Conservation (phyloP, 805 yeast genomes). For the Babjeviella inositovora region DNA sequence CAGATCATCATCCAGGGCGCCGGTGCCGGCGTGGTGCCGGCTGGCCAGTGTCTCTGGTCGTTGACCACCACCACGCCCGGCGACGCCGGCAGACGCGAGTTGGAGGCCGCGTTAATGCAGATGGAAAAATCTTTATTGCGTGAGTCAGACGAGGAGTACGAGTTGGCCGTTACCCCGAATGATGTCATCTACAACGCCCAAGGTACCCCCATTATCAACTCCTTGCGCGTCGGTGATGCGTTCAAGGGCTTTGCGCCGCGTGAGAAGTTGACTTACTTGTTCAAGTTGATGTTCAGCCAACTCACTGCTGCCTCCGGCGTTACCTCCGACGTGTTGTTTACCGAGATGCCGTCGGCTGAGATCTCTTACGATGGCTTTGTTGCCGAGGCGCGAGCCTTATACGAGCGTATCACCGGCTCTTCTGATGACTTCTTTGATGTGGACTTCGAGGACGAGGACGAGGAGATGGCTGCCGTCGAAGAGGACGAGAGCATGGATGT, state of each 20-base stretch:
- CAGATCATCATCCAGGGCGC: slow-evolving; percentile 82
- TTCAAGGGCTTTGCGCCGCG: slow-evolving; percentile 75
- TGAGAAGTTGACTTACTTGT: slow-evolving; percentile 44
- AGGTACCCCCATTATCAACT: slow-evolving; percentile 62
- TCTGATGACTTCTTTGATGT: slow-evolving; percentile 94
- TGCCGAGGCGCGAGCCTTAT: slow-evolving; percentile 63
- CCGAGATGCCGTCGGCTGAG: slow-evolving; percentile 67
- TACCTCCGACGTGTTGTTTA: slow-evolving; percentile 17
- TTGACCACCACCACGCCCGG: slow-evolving; percentile 63
- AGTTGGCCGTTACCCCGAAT: slow-evolving; percentile 29
- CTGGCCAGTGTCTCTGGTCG: slow-evolving; percentile 85
- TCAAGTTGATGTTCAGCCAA: slow-evolving; percentile 50
- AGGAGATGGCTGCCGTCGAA: slow-evolving; percentile 23
- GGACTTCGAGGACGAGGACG: slow-evolving; percentile 92
- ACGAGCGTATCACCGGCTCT: slow-evolving; percentile 72
- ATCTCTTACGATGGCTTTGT: slow-evolving; percentile 85
- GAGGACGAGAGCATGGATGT: slow-evolving; percentile 11
- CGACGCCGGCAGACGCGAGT: slow-evolving; percentile 54
- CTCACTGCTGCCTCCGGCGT: slow-evolving; percentile 35
- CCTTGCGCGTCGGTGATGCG: slow-evolving; percentile 76
- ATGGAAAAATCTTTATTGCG: slow-evolving; percentile 70
- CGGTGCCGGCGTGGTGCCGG: slow-evolving; percentile 76
- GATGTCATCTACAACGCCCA: slow-evolving; percentile 14
- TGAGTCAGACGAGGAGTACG: slow-evolving; percentile 49
- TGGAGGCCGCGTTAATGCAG: slow-evolving; percentile 66